These are phyloP conservation scores for Pseudopyricularia javanii DNA, from an alignment of 2,329 filamentous ascomycete genomes.

Conservation along the genomic window DNA sequence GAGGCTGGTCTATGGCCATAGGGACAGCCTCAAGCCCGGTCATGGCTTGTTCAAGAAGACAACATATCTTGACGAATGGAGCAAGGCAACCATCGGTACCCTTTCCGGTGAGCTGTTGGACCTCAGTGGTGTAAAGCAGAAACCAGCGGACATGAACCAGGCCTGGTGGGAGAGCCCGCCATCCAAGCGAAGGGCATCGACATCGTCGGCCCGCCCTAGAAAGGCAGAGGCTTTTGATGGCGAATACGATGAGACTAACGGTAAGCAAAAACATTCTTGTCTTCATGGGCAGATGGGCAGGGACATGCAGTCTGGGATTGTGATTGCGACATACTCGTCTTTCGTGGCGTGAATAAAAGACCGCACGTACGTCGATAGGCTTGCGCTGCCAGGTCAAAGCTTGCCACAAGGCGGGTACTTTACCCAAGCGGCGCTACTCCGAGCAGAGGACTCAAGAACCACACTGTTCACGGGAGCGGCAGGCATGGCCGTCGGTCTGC, in stretches of 20 bases:
- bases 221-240: conserved; percentile 54
- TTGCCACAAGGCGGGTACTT: neutral
- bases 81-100: conserved; percentile 50
- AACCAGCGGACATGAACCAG: conserved; percentile 33
- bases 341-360: neutral
- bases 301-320: neutral
- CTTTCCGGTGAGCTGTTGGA: conserved; percentile 48
- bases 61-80: conserved; percentile 60
- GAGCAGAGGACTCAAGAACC: neutral
- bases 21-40: conserved; percentile 30
- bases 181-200: conserved; percentile 31
- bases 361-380: neutral
- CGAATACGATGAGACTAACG: conserved; percentile 51
- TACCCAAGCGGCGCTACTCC: neutral
- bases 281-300: neutral
- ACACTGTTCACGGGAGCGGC: neutral
- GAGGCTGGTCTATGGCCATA: conserved; percentile 28
- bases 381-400: neutral
- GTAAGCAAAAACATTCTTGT: conserved; percentile 19
- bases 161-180: conserved; percentile 66
- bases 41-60: conserved; percentile 46
- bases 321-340: neutral
- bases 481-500: neutral
- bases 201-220: conserved; percentile 32
- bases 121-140: conserved; percentile 27